Percentiles rank a stretch among this genome's conserved stretches.
Evolutionary conservation across 2,329 filamentous ascomycete species (phyloP).

Genomic region (Pestalotiopsis sp.): DNA sequence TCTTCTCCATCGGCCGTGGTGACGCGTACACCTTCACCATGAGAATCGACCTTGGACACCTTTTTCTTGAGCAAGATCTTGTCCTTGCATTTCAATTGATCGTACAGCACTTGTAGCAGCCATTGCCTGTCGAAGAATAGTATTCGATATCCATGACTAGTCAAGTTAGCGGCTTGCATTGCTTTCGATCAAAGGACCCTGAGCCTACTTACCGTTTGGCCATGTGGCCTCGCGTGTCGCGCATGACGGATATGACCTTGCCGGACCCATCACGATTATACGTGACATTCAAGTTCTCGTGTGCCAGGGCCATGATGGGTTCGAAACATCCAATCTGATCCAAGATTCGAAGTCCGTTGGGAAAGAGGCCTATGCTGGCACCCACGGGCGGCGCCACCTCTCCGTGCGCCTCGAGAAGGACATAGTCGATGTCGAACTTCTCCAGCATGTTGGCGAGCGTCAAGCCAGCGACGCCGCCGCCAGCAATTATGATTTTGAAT

Average conservation of each 20-base stretch:
- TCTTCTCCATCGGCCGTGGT: conserved; percentile 31
- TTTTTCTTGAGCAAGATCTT: conserved; percentile 32
- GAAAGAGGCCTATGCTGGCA: conserved; percentile 47
- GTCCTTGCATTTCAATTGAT: conserved; percentile 35
- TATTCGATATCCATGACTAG: conserved; percentile 34
- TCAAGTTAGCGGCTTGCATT: no score
- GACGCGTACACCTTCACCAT: conserved; percentile 31
- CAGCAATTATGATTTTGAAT: conserved; percentile 41
- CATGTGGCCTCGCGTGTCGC: conserved; percentile 4
- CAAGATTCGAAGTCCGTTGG: conserved; percentile 46
- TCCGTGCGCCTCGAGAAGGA: conserved; percentile 47
- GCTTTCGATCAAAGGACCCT: no score
- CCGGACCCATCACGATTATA: conserved; percentile 14
- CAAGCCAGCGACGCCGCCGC: conserved; percentile 52
- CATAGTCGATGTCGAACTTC: conserved; percentile 46
- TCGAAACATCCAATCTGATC: conserved; percentile 51
- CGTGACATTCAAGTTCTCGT: background rate
- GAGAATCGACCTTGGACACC: conserved; percentile 30
- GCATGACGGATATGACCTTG: conserved; percentile 17
- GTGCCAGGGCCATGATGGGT: conserved; percentile 17
- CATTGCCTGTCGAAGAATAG: conserved; percentile 39
- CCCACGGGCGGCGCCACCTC: conserved; percentile 49
- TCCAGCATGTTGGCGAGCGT: conserved; percentile 49
- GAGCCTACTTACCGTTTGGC: conserved; percentile 6
- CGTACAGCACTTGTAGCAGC: conserved; percentile 36